Evolutionary conservation across 2,329 filamentous ascomycete species (phyloP).

Genomic region (Alternaria incomplexa): DNA sequence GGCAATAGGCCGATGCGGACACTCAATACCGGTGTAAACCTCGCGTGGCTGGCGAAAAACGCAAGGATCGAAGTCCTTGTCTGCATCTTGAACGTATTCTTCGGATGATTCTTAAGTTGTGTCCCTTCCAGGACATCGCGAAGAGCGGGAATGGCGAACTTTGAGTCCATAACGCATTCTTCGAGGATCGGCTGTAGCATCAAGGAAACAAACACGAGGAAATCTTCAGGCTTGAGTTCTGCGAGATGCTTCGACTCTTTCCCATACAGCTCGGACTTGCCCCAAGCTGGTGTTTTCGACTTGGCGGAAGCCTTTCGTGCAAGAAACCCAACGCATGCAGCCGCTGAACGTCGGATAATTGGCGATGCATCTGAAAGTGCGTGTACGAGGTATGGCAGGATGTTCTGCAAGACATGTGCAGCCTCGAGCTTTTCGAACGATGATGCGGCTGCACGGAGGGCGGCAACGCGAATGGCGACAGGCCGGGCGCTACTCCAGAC

Average conservation of each 20-base stretch:
- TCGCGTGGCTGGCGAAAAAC: constrained; percentile 76
- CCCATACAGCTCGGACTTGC: constrained; percentile 63
- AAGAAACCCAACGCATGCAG: constrained; percentile 61
- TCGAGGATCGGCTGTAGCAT: constrained; percentile 78
- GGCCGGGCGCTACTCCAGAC: constrained; percentile 77
- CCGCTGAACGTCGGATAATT: constrained; percentile 76
- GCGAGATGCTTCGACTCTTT: constrained; percentile 56
- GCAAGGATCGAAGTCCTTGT: constrained; percentile 69
- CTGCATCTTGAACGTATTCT: constrained; percentile 61
- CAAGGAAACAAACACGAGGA: constrained; percentile 63
- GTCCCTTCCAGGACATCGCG: constrained; percentile 65
- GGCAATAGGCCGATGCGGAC: constrained; percentile 76
- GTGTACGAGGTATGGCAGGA: constrained; percentile 81
- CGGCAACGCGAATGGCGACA: constrained; percentile 70
- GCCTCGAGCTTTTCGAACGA: constrained; percentile 42
- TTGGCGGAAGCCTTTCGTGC: constrained; percentile 21
- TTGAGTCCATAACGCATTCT: constrained; percentile 82
- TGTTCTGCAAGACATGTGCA: constrained; percentile 72
- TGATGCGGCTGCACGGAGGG: constrained; percentile 63
- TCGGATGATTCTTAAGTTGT: constrained; percentile 42
- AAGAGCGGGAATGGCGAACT: constrained; percentile 71
- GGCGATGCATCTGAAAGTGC: constrained; percentile 78
- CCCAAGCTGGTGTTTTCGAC: constrained; percentile 28
- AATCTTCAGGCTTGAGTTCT: constrained; percentile 65
- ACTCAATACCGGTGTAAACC: constrained; percentile 69